Evolutionary conservation across 2,329 filamentous ascomycete genomes (phyloP).

Genomic region (Lachnellula cervina): DNA sequence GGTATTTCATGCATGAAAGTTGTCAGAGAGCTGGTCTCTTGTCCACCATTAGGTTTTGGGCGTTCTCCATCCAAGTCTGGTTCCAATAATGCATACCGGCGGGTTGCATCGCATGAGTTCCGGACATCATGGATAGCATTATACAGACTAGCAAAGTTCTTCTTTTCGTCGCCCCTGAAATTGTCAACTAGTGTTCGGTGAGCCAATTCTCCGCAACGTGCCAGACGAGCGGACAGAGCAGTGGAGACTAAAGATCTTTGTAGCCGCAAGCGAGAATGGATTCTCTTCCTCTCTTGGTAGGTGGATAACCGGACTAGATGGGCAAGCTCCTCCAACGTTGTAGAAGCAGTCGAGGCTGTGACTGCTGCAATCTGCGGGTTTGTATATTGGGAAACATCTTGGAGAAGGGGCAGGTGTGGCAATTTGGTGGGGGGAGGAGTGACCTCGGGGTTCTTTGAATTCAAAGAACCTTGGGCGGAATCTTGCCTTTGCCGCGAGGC

Average conservation of each 20-base stretch:
- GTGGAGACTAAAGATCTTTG: constrained; percentile 71
- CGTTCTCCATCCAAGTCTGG: constrained; percentile 59
- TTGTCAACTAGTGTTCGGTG: constrained; percentile 72
- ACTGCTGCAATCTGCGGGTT: constrained; percentile 49
- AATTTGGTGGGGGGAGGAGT: constrained; percentile 22
- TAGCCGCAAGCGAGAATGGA: constrained; percentile 66
- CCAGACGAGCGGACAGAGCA: constrained; percentile 68
- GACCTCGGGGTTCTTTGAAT: constrained; percentile 11
- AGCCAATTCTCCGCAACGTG: constrained; percentile 68
- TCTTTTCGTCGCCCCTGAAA: constrained; percentile 75
- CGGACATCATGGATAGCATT: constrained; percentile 76
- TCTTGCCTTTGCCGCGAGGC: constrained; percentile 26
- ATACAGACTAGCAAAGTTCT: constrained; percentile 68
- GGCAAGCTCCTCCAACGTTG: constrained; percentile 70
- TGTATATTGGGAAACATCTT: constrained; percentile 62
- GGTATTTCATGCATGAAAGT: constrained; percentile 72
- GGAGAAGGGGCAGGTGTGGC: constrained; percentile 47
- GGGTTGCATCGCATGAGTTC: constrained; percentile 68
- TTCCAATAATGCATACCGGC: constrained; percentile 66
- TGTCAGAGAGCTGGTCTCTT: constrained; percentile 40
- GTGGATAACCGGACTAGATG: constrained; percentile 73
- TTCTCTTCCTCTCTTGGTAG: constrained; percentile 76
- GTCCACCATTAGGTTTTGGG: constrained; percentile 31
- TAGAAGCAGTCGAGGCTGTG: constrained; percentile 57
- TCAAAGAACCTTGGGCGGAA: constrained; percentile 29